Percentiles rank a stretch among this genome's conserved stretches.
phyloP scores from a whole-genome alignment of 2,329 filamentous ascomycete genomes.

The Xylariales sp. region DNA sequence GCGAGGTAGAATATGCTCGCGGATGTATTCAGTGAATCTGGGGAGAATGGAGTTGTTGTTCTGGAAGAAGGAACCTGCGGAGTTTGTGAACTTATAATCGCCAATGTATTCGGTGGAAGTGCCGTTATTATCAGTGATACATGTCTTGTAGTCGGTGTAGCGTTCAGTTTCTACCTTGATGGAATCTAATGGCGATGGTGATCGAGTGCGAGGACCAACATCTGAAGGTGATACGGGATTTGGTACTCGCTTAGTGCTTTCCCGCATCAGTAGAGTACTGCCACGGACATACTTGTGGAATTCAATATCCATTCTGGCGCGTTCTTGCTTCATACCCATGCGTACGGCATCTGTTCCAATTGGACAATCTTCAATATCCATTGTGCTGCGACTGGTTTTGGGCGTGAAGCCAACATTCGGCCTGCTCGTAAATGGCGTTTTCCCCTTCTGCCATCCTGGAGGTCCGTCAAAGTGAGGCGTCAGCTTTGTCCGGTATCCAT shows the following conservation, averaged over 20 bases:
- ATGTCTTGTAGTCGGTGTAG: slow-evolving; percentile 76
- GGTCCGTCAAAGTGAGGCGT: slow-evolving; percentile 93
- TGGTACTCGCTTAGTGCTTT: slow-evolving; percentile 67
- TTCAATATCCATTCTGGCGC: slow-evolving; percentile 68
- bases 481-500: slow-evolving; percentile 92
- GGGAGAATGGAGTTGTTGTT: slow-evolving; percentile 99
- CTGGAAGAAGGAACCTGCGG: slow-evolving; percentile 94
- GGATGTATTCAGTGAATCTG: slow-evolving; percentile 80
- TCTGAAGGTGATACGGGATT: slow-evolving; percentile 35
- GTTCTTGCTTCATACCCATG: slow-evolving; percentile 71
- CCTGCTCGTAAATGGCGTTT: slow-evolving; percentile 50
- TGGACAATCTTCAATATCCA: slow-evolving; percentile 97
- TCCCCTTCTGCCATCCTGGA: slow-evolving; percentile 49
- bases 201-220: background rate
- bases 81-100: slow-evolving; percentile 80
- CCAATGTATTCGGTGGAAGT: slow-evolving; percentile 85
- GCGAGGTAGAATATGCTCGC: slow-evolving; percentile 66
- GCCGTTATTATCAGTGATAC: slow-evolving; percentile 80
- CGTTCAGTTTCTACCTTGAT: slow-evolving; percentile 51
- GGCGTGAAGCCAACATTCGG: slow-evolving; percentile 87
- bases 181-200: slow-evolving; percentile 25
- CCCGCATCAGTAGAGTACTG: slow-evolving; percentile 83
- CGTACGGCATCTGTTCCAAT: slow-evolving; percentile 86
- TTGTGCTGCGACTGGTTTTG: slow-evolving; percentile 72
- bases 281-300: slow-evolving; percentile 70